Base-by-base conservation (phyloP, 768 basidiomycete species). In the Phaeotremella skinneri region DNA sequence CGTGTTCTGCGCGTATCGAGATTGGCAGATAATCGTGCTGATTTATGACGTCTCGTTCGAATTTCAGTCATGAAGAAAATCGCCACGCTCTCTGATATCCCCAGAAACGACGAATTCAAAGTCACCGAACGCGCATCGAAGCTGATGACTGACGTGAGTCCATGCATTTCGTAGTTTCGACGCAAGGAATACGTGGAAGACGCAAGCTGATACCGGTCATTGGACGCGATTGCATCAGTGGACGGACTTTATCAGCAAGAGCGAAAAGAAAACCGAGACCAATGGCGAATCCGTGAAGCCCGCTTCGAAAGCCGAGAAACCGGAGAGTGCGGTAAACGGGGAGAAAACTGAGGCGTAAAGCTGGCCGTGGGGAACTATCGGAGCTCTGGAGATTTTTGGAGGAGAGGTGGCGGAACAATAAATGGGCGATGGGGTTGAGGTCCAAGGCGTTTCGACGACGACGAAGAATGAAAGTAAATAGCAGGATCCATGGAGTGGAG, bases 11-110 rank as follows among this genome's bases (percentile, higher is more conserved):
- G n/a, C n/a, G n/a, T n/a, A 13, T 45, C 20, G 7, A 45, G 37
- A 39, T 9, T 39, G n/a, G 43, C 20, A 7, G 11, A 45, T 21
- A 37, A 17, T 17, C 11, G 5, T 26, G 31, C 42, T 55, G 51
- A 52, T 9, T 21, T 52, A 14, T 23, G 34, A 37, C 17, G 34
- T 7, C 34, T 37, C 9, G 17, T 17, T 37, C 17, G 7, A 7
- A 37, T 84, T 76, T 87, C 87, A 80, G 89, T 92, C 31, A 89
- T 92, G 88, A 88, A 89, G 67, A 88, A 90, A 77, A 88, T 92
- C 67, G 80, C 85, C 26, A 80, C 82, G 5, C 81, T 88, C 6
- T 43, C 75, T 4, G 76, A 79, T 32, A 83, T 90, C 20, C 87
- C 89, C 3, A 79, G 79, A 37, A 81, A 84, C 61, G 81, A 84